Evolutionary conservation across 495 filamentous ascomycete genomes (phyloP), one percentile per base, ranked within the genome.

Genomic region (Talaromyces thailandensis): DNA sequence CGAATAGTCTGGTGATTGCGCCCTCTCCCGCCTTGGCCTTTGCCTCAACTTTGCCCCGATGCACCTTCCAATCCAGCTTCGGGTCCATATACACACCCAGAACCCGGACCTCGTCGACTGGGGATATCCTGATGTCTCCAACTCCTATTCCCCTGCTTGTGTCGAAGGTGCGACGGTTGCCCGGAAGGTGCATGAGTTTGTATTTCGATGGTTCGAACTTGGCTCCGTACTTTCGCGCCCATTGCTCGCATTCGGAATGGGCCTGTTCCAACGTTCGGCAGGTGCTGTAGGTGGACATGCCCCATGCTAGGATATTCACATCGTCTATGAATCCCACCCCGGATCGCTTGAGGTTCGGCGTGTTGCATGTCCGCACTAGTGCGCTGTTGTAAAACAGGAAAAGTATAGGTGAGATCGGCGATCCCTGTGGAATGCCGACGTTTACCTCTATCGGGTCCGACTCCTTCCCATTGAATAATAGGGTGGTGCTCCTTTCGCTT

Each of bases 341-440:
- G 4, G 4, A 1, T 1, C 23, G 3, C 9, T 6, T 26, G 2
- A 5, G 14, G 23, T 28, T 4, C 29, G 1, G 21, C 2, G 23
- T 28, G 16, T 26, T 28, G 43, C 43, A 63, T 45, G 12, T 45
- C n/a, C 48, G 43, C 2, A 63, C 60, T 5, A 63, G 62, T 9
- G 60, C 35, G 14, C 55, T 31, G 23, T 59, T 63, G 31, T 48
- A 63, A 56, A 63, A 59, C 9, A 63, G 53, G 43, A 43, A 63
- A 6, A 63, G 62, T 25, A 63, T 63, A 4, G 43, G 62, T 6
- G 62, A 63, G 12, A 63, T 16, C 2, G 62, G 62, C 25, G 56
- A 63, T 24, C 53, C 55, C 56, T 63, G 61, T 5, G 55, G 62
- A 23, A 64, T 55, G 18, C 56, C 53, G 6, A 56, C 62, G 1